These are phyloP conservation scores for Papiliotrema fonsecae DNA, from an alignment of 1,284 basidiomycete species.

Conservation along the genomic window DNA sequence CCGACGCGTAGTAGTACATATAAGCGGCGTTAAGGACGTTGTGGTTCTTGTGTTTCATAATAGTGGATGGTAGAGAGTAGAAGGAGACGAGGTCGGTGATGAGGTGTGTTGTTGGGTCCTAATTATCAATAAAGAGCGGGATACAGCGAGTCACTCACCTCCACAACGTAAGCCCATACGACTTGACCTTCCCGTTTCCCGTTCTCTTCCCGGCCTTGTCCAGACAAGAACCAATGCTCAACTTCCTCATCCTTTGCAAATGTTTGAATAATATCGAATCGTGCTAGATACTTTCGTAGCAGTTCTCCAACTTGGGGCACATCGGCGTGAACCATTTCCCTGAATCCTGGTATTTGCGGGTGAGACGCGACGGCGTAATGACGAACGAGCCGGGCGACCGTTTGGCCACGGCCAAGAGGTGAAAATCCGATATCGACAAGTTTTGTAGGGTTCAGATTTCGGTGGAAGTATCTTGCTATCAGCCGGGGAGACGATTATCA, in stretches of 20 bases:
- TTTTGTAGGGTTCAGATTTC: constrained; percentile 86
- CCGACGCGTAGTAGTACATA: constrained; percentile 55
- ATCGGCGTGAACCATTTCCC: constrained; percentile 84
- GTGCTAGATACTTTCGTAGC: constrained; percentile 72
- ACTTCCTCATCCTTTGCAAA: constrained; percentile 72
- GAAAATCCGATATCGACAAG: constrained; percentile 89
- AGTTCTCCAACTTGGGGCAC: constrained; percentile 67
- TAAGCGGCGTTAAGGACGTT: constrained; percentile 53
- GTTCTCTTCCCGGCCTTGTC: constrained; percentile 62
- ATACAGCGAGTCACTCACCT: constrained; percentile 60
- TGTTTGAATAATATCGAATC: constrained; percentile 79
- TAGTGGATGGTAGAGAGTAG: constrained; percentile 82
- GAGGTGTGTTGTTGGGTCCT: constrained; percentile 74
- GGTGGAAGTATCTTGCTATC: constrained; percentile 75
- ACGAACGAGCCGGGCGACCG: constrained; percentile 77
- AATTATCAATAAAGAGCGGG: not conserved
- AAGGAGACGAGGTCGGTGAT: constrained; percentile 97
- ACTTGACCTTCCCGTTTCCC: constrained; percentile 70
- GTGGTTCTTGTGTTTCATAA: constrained; percentile 49
- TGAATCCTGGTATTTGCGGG: constrained; percentile 59
- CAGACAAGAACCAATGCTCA: constrained; percentile 81
- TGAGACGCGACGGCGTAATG: constrained; percentile 60
- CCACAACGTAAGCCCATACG: constrained; percentile 93
- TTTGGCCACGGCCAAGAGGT: constrained; percentile 75
- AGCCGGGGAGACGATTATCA: no score